Evolutionary conservation across 1,139 yeast genomes (phyloP), one percentile per base, ranked within the genome.

Genomic region (Candida buenavistaensis): DNA sequence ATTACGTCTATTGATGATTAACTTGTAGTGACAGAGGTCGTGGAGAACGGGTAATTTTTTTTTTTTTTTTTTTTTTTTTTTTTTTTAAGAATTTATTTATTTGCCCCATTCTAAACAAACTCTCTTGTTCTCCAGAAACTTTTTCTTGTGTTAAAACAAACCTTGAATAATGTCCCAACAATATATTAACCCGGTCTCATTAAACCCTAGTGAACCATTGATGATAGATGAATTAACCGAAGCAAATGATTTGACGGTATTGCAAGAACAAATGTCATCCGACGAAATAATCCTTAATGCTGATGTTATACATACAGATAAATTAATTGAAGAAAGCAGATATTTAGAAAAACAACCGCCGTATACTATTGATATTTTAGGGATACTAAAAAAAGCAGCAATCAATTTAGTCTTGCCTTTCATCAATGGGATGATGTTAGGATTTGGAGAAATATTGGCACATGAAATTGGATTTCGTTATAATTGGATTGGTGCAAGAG

Each of bases 371-470:
- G 48, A 47, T 33, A 35, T 62, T 14, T 65, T 68, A 65, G 57
- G 56, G 3, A 57, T 76, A 23, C 33, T 76, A 27, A 60, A 67
- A 36, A 69, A 72, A 25, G 68, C 82, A 14, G 78, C 89, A 3
- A 80, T 92, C 45, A 90, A 92, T 50, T 62, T 90, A 48, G 59
- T 89, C 4, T 64, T 92, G 33, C 98, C 98, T 2, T 89, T 92
- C 52, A 68, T 92, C 44, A 92, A 92, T 54, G 98, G 98, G 8
- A 69, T 92, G 65, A 90, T 90, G 96, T 74, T 92, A 41, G 98
- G 98, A 0, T 88, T 90, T 58, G 98, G 98, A 1, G 98, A 92
- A 63, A 82, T 92, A 15, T 68, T 87, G 46, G 98, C 97, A 11
- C 97, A 90, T 55, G 97, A 92, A 54, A 65, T 90, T 31, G 95